These are phyloP conservation scores for Tirmania nivea DNA, from an alignment of 495 filamentous ascomycete species.

Conservation along the genomic window DNA sequence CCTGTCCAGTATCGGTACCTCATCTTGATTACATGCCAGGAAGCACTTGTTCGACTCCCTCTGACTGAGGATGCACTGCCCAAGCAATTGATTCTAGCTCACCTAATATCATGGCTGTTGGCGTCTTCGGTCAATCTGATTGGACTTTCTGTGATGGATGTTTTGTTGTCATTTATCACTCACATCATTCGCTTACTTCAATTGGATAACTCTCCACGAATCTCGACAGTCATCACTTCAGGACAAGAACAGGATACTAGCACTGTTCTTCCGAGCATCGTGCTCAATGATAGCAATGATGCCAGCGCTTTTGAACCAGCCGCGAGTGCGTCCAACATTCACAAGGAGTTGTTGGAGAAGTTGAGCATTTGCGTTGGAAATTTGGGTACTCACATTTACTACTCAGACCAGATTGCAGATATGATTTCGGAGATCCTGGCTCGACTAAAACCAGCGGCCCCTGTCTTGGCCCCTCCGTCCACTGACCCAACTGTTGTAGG, in stretches of 20 bases:
- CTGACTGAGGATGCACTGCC: slow-evolving; percentile 42
- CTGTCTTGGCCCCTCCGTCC: slow-evolving; percentile 22
- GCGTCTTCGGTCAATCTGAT: slow-evolving; percentile 80
- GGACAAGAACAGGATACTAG: slow-evolving; percentile 16
- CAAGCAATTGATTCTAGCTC: slow-evolving; percentile 48
- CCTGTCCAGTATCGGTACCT: slow-evolving; percentile 82
- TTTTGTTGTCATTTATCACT: slow-evolving; percentile 57
- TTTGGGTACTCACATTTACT: slow-evolving; percentile 84
- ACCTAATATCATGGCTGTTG: slow-evolving; percentile 56
- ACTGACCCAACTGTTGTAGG: background rate
- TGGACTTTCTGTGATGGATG: slow-evolving; percentile 80
- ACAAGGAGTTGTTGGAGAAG: slow-evolving; percentile 36
- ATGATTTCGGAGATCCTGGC: slow-evolving; percentile 63
- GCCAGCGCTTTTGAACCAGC: slow-evolving; percentile 15
- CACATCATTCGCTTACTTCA: slow-evolving; percentile 57
- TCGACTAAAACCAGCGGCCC: slow-evolving; percentile 43
- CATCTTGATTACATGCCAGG: slow-evolving; percentile 60
- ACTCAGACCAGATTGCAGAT: slow-evolving; percentile 78
- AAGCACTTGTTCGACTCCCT: slow-evolving; percentile 40
- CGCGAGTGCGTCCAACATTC: slow-evolving; percentile 22
- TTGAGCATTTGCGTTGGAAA: slow-evolving; percentile 60
- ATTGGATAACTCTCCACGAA: slow-evolving; percentile 24
- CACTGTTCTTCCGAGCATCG: slow-evolving; percentile 13
- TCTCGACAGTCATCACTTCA: slow-evolving; percentile 20
- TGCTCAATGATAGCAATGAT: slow-evolving; percentile 8